phyloP scores from a whole-genome alignment of 345 rosid genomes.

The Theobroma cacao region DNA sequence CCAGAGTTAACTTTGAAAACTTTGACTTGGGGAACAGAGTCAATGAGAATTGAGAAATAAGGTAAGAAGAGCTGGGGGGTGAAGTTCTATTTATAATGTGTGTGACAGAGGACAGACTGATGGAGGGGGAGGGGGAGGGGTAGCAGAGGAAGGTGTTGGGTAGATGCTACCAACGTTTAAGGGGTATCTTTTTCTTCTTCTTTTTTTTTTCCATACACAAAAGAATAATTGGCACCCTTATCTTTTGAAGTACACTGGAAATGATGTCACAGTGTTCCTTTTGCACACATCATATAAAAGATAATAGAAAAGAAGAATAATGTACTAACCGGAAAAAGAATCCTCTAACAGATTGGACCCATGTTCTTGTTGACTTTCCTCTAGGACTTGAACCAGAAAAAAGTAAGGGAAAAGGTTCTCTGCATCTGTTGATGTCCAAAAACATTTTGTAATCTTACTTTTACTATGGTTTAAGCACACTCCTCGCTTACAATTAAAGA shows the following conservation, averaged over 20 bases:
- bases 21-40: slow-evolving; percentile 4
- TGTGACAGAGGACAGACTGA: background rate
- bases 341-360: background rate
- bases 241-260: slow-evolving; percentile 12
- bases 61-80: background rate
- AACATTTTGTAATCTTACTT: background rate
- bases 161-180: slow-evolving; percentile 15
- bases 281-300: background rate
- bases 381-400: background rate
- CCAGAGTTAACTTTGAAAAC: slow-evolving; percentile 4
- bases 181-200: too few species aligned
- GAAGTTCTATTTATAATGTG: slow-evolving; percentile 24
- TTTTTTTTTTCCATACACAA: background rate
- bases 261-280: background rate
- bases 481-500: background rate
- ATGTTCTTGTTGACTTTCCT: slow-evolving; percentile 11
- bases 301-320: background rate
- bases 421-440: background rate
- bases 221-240: background rate
- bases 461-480: background rate
- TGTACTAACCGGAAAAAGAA: background rate
- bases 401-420: background rate
- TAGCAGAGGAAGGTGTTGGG: background rate
- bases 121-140: background rate
- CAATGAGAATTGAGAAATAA: slow-evolving; percentile 5